Conservation (phyloP, 108 stramenopile genomes). For the Asterionellopsis glacialis region DNA sequence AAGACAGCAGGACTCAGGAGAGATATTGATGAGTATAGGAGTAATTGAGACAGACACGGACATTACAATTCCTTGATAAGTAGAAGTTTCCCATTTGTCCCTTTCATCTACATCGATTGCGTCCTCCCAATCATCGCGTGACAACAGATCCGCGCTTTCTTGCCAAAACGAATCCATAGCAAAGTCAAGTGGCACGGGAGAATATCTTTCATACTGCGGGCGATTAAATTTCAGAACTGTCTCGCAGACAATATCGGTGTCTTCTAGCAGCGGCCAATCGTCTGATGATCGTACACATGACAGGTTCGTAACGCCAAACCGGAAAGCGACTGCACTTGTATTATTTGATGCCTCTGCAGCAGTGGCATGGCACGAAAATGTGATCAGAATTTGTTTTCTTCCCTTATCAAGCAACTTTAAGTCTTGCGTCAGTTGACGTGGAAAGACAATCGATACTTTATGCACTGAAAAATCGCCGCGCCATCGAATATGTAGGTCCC, state of each 20-base stretch:
- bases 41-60: conserved; percentile 5
- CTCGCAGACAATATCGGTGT: conserved; percentile 4
- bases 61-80: conserved; percentile 7
- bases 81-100: background rate
- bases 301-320: conserved; percentile 21
- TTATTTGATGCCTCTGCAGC: conserved; percentile 12
- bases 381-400: conserved; percentile 17
- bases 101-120: background rate
- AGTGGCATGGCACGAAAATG: conserved; percentile 16
- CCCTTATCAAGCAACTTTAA: conserved; percentile 22
- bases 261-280: conserved; percentile 38
- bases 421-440: conserved; percentile 5
- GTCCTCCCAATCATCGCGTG: conserved; percentile 14
- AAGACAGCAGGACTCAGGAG: conserved; percentile 16
- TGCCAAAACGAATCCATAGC: conserved; percentile 29
- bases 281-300: conserved; percentile 22
- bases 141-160: conserved; percentile 19
- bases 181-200: conserved; percentile 12
- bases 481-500: conserved; percentile 30
- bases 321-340: background rate
- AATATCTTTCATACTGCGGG: background rate
- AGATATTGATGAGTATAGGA: conserved; percentile 20
- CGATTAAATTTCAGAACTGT: background rate
- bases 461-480: conserved; percentile 31
- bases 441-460: conserved; percentile 24